Evolutionary conservation across 208 protist species (phyloP).

Genomic region (Eutreptiella sp.): DNA sequence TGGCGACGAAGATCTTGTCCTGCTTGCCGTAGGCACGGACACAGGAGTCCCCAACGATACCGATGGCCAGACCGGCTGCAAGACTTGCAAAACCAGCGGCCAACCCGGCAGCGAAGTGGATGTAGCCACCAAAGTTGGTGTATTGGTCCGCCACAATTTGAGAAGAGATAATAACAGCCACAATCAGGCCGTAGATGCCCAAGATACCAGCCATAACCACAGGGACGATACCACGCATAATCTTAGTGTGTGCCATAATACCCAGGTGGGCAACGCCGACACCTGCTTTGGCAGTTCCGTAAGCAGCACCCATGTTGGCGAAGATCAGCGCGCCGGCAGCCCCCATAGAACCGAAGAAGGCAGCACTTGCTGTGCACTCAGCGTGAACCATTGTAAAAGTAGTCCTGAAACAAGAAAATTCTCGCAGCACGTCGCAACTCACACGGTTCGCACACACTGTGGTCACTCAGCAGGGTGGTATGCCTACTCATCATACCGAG

Average conservation of each 20-base stretch:
- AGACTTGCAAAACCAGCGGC: conserved; percentile 87
- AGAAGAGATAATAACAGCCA: conserved; percentile 93
- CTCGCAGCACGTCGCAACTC: too few species aligned
- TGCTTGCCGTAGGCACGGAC: conserved; percentile 80
- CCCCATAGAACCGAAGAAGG: conserved; percentile 93
- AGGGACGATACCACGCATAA: conserved; percentile 85
- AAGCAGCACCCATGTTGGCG: conserved; percentile 91
- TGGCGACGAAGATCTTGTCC: conserved; percentile 96
- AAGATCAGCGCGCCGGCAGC: conserved; percentile 69
- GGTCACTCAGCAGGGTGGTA: too few species aligned
- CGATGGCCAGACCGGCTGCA: conserved; percentile 96
- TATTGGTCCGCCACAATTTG: conserved; percentile 63
- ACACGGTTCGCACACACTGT: too few species aligned
- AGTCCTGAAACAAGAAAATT: too few species aligned
- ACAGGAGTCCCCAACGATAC: conserved; percentile 96
- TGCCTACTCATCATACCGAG: too few species aligned
- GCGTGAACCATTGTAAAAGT: too few species aligned
- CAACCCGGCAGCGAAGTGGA: conserved; percentile 81
- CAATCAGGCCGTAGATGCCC: conserved; percentile 99
- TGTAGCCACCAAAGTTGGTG: conserved; percentile 57
- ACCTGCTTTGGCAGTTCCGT: conserved; percentile 94
- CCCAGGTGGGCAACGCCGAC: conserved; percentile 92
- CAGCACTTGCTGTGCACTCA: conserved; percentile 23
- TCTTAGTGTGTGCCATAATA: conserved; percentile 81
- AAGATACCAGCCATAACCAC: conserved; percentile 92